Evolutionary conservation across 73 alveolate genomes (phyloP).

Genomic region (Breviolum minutum): DNA sequence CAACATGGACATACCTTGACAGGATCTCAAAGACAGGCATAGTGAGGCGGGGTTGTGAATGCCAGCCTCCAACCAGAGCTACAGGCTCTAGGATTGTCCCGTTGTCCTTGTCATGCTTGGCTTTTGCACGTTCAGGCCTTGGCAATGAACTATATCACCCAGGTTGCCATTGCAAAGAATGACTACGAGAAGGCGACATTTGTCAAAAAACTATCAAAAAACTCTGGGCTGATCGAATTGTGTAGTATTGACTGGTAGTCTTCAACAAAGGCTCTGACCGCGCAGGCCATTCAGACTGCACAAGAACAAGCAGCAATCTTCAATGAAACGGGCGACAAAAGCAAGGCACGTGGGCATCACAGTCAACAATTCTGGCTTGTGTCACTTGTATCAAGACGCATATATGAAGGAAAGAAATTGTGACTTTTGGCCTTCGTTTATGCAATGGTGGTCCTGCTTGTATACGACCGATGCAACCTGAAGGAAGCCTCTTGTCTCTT

Average conservation of each 20-base stretch:
- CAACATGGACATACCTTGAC: background rate
- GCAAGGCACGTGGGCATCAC: slow-evolving; percentile 30
- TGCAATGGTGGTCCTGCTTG: background rate
- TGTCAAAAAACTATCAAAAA: background rate
- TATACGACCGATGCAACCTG: no score
- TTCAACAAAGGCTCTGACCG: background rate
- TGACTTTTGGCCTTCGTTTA: no score
- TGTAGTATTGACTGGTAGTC: no score
- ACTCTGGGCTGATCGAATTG: no score
- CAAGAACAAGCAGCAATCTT: slow-evolving; percentile 89
- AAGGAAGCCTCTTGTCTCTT: slow-evolving; percentile 83
- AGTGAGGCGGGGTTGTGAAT: slow-evolving; percentile 22
- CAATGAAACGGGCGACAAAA: slow-evolving; percentile 72
- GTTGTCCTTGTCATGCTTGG: background rate
- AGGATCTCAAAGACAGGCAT: slow-evolving; percentile 84
- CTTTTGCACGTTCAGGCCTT: slow-evolving; percentile 1
- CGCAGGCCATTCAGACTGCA: slow-evolving; percentile 71
- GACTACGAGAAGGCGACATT: slow-evolving; percentile 56
- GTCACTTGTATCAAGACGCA: background rate
- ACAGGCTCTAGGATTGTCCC: background rate
- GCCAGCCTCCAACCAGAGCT: background rate
- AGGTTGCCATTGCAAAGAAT: slow-evolving; percentile 78
- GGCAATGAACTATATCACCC: slow-evolving; percentile 83
- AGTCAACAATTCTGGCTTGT: background rate
- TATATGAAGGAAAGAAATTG: background rate